Evolutionary conservation across 2,329 filamentous ascomycete genomes (phyloP), one percentile per base, ranked within the genome.

Genomic region (Colletotrichum eleusines): DNA sequence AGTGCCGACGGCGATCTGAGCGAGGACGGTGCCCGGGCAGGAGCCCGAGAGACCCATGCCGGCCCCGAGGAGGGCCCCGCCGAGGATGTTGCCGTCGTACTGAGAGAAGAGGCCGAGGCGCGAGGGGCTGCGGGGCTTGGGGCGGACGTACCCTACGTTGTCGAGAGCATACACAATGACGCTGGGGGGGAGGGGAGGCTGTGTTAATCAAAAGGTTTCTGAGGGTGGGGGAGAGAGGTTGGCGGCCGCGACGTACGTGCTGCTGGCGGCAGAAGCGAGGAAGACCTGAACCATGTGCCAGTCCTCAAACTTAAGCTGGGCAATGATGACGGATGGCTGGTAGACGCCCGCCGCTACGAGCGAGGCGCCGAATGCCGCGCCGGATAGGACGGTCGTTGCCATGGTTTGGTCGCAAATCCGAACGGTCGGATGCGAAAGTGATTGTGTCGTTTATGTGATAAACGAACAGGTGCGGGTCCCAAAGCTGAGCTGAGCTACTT

Each of bases 201-300:
- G 28, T 40, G 63, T 71, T 57, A 78, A 66, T 33, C 18, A 42
- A 57, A 5, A 44, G 38, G 11, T 2, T 33, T 23, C 35, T 3
- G 16, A 12, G 11, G 46, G 18, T n/a, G 9, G 9, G 4, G 44
- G 20, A 7, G 7, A 12, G 8, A n/a, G 14, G 14, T 9, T 12
- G 16, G 26, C 38, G 23, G 23, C 14, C 26, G 18, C 44, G 53
- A 81, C 88, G 77, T 83, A 91, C 88, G 87, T 86, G 79, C 88
- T 91, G 74, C 83, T 85, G 33, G 87, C 89, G 12, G 88, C 88
- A 4, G 90, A 91, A 1, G 87, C 84, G 5, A 92, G 79, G 75
- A 92, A 92, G 12, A 85, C 84, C 78, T 91, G 86, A 38, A 90
- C 77, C 90, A 92, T 92, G 76, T 90, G 89, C 79, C 87, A 91